Evolutionary conservation across 805 yeast genomes (phyloP), one percentile per base, ranked within the genome.

Genomic region (Hanseniaspora singularis): DNA sequence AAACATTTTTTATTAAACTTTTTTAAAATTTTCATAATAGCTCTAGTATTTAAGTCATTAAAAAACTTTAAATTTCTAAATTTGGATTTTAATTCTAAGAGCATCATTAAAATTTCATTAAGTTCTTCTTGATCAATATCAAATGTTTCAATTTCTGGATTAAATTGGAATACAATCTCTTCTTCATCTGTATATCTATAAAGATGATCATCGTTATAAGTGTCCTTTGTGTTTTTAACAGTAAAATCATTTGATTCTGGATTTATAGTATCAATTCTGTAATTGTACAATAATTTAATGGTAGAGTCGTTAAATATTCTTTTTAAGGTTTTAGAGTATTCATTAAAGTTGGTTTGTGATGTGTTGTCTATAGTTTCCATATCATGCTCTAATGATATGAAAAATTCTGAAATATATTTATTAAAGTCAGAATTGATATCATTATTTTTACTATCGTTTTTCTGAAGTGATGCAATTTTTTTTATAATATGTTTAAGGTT

Each of bases 11-110:
- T 89, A 62, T 89, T 96, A 55, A 88, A 69, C 57, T 88, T 88
- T 65, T 88, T 88, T 57, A 89, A 68, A 52, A 89, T 89, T 65
- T 88, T 88, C 46, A 78, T 73, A 55, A 87, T 83, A 0, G 95
- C 97, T 51, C 94, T 77, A 58, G 81, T 84, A 67, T 88, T 88
- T 55, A 88, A 74, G 58, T 89, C 96, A 20, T 94, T 94, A 61
- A 75, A 88, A 95, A 96, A 89, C 61, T 84, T 87, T 58, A 88
- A 68, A 62, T 87, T 87, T 49, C 96, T 71, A 51, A 82, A 75
- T 50, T 77, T 76, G 15, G 81, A 71, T 39, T 95, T 71, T 46
- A 86, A 67, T 60, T 87, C 96, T 19, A 86, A 67, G 32, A 88
- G 64, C 16, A 86, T 79, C 19, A 74, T 76, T 26, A 76, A 63